phyloP scores from a whole-genome alignment of 1,284 basidiomycete species.

The Kwoniella shivajii region DNA sequence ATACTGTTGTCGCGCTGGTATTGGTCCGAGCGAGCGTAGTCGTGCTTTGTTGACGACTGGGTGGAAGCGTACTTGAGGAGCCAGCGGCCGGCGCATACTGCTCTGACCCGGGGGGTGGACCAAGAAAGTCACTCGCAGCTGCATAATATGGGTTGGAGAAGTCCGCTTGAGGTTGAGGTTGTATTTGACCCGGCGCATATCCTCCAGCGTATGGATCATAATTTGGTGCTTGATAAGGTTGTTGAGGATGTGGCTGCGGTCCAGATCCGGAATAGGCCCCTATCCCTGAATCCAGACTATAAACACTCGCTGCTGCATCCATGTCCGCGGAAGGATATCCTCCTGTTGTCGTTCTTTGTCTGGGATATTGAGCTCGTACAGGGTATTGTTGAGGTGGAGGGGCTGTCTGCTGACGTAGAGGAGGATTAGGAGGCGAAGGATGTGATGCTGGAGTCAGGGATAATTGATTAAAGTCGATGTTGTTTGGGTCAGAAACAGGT shows the following conservation, averaged over 20 bases:
- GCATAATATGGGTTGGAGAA: slow-evolving; percentile 54
- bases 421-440: slow-evolving; percentile 11
- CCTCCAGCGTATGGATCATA: slow-evolving; percentile 3
- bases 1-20: slow-evolving; percentile 44
- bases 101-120: slow-evolving; percentile 56
- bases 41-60: slow-evolving; percentile 38
- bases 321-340: slow-evolving; percentile 20
- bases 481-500: slow-evolving; percentile 45
- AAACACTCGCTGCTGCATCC: slow-evolving; percentile 48
- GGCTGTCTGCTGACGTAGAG: slow-evolving; percentile 18
- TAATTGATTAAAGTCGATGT: slow-evolving; percentile 39
- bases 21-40: slow-evolving; percentile 47
- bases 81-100: slow-evolving; percentile 22
- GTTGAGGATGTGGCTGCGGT: slow-evolving; percentile 5
- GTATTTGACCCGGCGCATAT: slow-evolving; percentile 12
- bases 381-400: slow-evolving; percentile 15
- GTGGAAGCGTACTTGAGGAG: slow-evolving; percentile 20
- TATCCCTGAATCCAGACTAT: slow-evolving; percentile 51
- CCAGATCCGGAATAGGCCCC: slow-evolving; percentile 36
- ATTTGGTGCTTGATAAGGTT: slow-evolving; percentile 6
- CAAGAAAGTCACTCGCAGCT: slow-evolving; percentile 74
- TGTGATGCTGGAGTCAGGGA: slow-evolving; percentile 26
- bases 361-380: slow-evolving; percentile 6
- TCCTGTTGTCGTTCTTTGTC: slow-evolving; percentile 20
- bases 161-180: slow-evolving; percentile 23